Base-by-base conservation (phyloP, 169 alveolate genomes). In the Blepharisma undulans region DNA sequence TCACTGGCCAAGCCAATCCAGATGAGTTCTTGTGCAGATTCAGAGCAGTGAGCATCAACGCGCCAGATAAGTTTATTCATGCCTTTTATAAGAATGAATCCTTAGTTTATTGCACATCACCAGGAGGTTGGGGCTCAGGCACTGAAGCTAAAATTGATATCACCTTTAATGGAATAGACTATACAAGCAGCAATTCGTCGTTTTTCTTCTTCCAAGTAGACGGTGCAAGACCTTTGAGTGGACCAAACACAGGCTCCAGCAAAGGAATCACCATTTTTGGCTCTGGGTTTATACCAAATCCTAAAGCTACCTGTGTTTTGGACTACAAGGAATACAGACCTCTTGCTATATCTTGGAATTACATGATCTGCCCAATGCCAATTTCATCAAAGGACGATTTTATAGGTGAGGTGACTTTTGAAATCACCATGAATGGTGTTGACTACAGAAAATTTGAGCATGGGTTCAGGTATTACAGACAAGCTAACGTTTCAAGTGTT, bases 101-200 rank as follows among this genome's bases (percentile, higher is more conserved):
- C 16, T 87, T 95, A 72, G 94, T 96, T 76, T 92, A 92, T 87
- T 96, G 98, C 71, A 91, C 94, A 19, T 91, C 96, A 29, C 98
- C 98, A 22, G 94, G 96, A 18, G 98, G 98, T 5, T 96, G 97
- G 96, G 95, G 96, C 1, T 79, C 93, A 36, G 98, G 97, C 22
- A 91, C 95, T 25, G 94, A 93, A 66, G 96, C 95, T 12, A 93
- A 91, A 72, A 94, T 96, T 29, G 92, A 93, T 91, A 92, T 96
- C 19, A 95, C 97, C 21, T 96, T 95, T 90, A 96, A 96, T 90
- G 97, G 97, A 8, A 94, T 90, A 30, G 96, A 95, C 90, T 94
- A 92, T 86, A 82, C 95, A 3, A 94, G 91, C 48, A 90, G 92
- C 61, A 92, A 92, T 71, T 82, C 94, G 30, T 76, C 94, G 59